Base-by-base conservation (phyloP, 768 basidiomycete genomes). In the Mycena rebaudengoi region DNA sequence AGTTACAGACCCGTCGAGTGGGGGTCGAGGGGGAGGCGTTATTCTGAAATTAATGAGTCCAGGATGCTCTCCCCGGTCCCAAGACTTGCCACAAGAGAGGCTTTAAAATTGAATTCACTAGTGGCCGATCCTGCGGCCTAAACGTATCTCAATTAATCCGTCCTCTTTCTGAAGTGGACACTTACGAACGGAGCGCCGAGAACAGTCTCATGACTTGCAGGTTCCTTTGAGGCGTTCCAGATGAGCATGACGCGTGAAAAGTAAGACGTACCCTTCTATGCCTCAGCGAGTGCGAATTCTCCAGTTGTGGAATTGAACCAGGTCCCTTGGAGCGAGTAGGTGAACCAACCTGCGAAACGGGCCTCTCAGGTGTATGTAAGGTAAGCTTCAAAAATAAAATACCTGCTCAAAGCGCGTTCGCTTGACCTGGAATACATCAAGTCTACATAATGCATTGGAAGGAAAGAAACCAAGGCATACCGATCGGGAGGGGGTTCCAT, bases 321-420 rank as follows among this genome's bases (percentile, higher is more conserved):
- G 4, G 21, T 6, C 28, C n/a, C n/a, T n/a, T n/a, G n/a, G 29
- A 50, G 11, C 23, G 29, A 2, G n/a, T n/a, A 14, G 2, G 2
- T 33, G 14, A 10, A 26, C 40, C 21, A 7, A 54, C 60, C 60
- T 61, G 44, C n/a, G 14, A 58, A 18, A 26, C 25, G 40, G 14
- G 14, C 14, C 21, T 4, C 11, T 45, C 23, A 35, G 29, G 26
- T 10, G 20, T 41, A 20, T 39, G 2, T 7, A 46, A 57, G 18
- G 14, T 10, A 35, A 44, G 5, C 4, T 2, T n/a, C 33, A n/a
- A 12, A 23, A 28, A 51, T 7, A 7, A 33, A 43, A 30, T 29
- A 53, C 57, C 56, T 53, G 37, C 7, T 57, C n/a, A 26, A 57
- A 57, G 51, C 39, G 62, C 56, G 51, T 32, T 25, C 44, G 56